phyloP scores from a whole-genome alignment of 805 yeast genomes.

The Candida jianshihensis region DNA sequence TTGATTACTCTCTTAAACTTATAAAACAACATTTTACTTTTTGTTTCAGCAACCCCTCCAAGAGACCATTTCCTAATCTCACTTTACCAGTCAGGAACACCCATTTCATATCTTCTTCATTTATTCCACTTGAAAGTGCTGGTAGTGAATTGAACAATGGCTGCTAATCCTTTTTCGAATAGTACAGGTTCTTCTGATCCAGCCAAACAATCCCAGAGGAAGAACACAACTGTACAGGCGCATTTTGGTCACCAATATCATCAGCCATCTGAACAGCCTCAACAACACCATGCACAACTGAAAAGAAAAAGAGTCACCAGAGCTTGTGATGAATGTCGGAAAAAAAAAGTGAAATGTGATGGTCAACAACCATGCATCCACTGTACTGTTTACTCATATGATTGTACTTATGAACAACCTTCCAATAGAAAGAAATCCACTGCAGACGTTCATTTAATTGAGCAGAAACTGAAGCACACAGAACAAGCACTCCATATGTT shows the following conservation, averaged over 20 bases:
- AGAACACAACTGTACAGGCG: too few species aligned
- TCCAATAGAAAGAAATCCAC: slow-evolving; percentile 36
- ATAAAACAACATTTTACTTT: too few species aligned
- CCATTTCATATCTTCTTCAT: too few species aligned
- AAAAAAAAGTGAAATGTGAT: slow-evolving; percentile 73
- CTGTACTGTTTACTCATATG: slow-evolving; percentile 75
- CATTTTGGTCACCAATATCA: background rate
- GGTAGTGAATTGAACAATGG: too few species aligned
- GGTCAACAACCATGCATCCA: slow-evolving; percentile 74
- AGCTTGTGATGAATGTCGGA: slow-evolving; percentile 72
- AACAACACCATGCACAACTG: slow-evolving; percentile 12
- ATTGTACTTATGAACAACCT: slow-evolving; percentile 73
- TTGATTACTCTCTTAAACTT: too few species aligned
- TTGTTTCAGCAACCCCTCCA: too few species aligned
- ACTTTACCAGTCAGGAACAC: too few species aligned
- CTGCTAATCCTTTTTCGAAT: too few species aligned
- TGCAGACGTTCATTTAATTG: slow-evolving; percentile 26
- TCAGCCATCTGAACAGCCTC: background rate
- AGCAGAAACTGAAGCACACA: slow-evolving; percentile 28
- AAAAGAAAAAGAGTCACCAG: slow-evolving; percentile 62
- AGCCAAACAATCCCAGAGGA: background rate
- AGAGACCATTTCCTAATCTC: too few species aligned
- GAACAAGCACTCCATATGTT: slow-evolving; percentile 28
- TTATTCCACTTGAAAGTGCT: too few species aligned
- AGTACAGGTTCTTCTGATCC: too few species aligned